Conservation (phyloP, 2,329 filamentous ascomycete species). For the Erysiphe neolycopersici region DNA sequence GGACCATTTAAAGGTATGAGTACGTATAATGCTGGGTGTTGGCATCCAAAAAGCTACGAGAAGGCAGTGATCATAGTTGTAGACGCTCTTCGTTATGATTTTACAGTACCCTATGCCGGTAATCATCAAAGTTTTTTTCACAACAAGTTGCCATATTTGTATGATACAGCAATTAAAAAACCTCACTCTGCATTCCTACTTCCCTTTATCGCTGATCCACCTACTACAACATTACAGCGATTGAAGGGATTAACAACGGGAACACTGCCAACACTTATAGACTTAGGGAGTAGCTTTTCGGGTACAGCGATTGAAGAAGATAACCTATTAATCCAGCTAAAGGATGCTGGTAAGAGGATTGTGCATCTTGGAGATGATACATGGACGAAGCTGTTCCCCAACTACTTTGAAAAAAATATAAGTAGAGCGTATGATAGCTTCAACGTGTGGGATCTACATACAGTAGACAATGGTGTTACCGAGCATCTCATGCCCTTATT, state of each 20-base stretch:
- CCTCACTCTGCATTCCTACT: constrained; percentile 70
- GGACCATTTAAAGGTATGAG: constrained; percentile 8
- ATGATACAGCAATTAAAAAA: constrained; percentile 48
- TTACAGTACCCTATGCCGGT: constrained; percentile 53
- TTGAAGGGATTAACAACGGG: constrained; percentile 88
- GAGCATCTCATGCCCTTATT: constrained; percentile 75
- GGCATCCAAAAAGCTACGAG: constrained; percentile 84
- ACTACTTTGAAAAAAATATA: constrained; percentile 69
- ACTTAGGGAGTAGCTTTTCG: constrained; percentile 83
- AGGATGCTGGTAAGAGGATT: constrained; percentile 41
- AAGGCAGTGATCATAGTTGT: constrained; percentile 77
- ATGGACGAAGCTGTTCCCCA: constrained; percentile 80
- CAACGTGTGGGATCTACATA: constrained; percentile 94
- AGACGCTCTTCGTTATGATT: constrained; percentile 89
- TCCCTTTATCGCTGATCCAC: constrained; percentile 91
- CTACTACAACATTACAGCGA: constrained; percentile 75
- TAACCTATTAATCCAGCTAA: constrained; percentile 39
- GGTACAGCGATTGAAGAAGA: constrained; percentile 93
- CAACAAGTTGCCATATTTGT: constrained; percentile 63
- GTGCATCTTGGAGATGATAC: constrained; percentile 96
- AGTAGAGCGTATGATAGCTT: constrained; percentile 87
- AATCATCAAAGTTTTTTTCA: constrained; percentile 33
- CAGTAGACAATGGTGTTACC: constrained; percentile 81
- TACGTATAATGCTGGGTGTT: constrained; percentile 46
- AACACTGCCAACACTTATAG: constrained; percentile 80